phyloP scores from a whole-genome alignment of 2,329 filamentous ascomycete species.

The Paecilomyces dactylethromorphus region DNA sequence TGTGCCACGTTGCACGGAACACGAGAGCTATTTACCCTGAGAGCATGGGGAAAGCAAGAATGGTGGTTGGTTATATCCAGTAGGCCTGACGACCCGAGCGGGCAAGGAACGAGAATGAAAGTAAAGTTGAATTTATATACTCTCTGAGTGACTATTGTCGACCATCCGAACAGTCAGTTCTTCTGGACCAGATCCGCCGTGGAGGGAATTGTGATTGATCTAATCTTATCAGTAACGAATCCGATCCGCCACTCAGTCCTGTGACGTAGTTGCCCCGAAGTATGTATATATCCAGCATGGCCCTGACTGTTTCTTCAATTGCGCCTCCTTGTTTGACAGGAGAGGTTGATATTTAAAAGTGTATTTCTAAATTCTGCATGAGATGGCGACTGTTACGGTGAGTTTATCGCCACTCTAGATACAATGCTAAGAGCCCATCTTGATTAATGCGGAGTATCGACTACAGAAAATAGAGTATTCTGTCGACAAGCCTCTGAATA shows the following conservation, averaged over 20 bases:
- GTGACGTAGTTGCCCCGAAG: background rate
- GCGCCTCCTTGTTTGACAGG: background rate
- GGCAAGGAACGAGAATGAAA: background rate
- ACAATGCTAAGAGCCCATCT: background rate
- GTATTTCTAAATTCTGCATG: background rate
- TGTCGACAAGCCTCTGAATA: conserved; percentile 24
- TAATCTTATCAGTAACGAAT: background rate
- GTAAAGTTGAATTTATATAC: background rate
- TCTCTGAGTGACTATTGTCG: background rate
- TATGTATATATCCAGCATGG: background rate
- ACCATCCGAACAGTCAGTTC: background rate
- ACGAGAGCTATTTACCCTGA: background rate
- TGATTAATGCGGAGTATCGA: background rate
- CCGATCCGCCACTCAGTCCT: background rate
- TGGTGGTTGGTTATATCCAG: background rate
- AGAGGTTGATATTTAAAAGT: background rate
- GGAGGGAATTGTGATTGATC: background rate
- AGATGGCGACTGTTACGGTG: background rate
- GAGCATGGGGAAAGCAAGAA: background rate
- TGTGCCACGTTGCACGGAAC: background rate
- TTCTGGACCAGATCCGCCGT: background rate
- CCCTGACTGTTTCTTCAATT: background rate
- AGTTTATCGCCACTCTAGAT: background rate
- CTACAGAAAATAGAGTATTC: conserved; percentile 11
- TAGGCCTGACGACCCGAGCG: background rate